Evolutionary conservation across 768 basidiomycete genomes (phyloP), one percentile per base, ranked within the genome.

Genomic region (Coprinopsis strossmayeri): DNA sequence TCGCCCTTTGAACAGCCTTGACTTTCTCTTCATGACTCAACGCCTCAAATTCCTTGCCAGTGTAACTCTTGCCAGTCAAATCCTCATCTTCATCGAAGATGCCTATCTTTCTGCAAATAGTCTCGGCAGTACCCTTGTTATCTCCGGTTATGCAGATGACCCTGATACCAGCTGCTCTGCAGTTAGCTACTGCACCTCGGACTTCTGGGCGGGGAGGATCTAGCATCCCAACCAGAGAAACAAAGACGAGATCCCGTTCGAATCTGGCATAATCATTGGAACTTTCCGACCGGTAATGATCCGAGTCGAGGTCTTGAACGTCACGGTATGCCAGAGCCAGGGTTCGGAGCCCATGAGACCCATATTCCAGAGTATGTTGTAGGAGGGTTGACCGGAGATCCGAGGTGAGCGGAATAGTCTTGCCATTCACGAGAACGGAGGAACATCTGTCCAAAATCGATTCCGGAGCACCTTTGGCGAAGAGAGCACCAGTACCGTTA

Each of bases 71-170:
- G 40, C 90, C 91, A n/a, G 79, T 82, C 64, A 96, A 68, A 65
- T 95, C 87, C 68, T 97, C 95, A 53, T 88, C 62, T 53, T 81
- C 77, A 34, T 71, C 82, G 59, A 98, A 96, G 57, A 99, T 91
- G 2, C 95, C 94, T 65, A 99, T 93, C 66, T 93, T 87, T 51
- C 91, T 74, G 66, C 93, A 97, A 58, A 99, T 97, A 24, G 93
- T 91, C 73, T 97, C 95, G 37, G 94, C 95, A 17, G 95, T 99
- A 53, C 87, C 84, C 72, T 94, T 94, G 71, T 96, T 97, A 67
- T 98, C 95, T 34, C 95, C 95, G 2, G 95, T 99, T 63, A 99
- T 95, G 59, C 95, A 95, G 57, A 99, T 82, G 38, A 97, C 92
- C 32, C 94, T 79, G 57, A 99, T 95, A 13, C 95, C 95, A 5